Percentiles rank a stretch among this genome's conserved stretches.
Evolutionary conservation across 2,329 filamentous ascomycete genomes (phyloP).

Genomic region (Paraconiothyrium brasiliense): DNA sequence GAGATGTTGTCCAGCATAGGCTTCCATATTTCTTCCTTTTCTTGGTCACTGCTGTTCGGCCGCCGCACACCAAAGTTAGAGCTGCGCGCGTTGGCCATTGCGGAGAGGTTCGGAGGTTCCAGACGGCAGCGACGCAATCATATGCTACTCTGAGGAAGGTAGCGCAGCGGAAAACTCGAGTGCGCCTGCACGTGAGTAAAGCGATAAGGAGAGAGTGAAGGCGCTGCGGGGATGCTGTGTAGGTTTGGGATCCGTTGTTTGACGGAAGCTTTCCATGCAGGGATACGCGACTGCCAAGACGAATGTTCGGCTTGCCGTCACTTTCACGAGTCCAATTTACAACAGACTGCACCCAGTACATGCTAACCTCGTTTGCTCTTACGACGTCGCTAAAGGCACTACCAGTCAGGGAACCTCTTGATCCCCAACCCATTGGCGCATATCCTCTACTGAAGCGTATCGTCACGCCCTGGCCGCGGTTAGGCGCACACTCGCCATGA

Average conservation of each 20-base stretch:
- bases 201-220: conserved; percentile 24
- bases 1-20: conserved; percentile 91
- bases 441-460: not conserved
- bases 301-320: conserved; percentile 33
- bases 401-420: not conserved
- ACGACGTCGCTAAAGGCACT: not conserved
- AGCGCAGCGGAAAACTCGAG: not conserved
- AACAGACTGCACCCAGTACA: not conserved
- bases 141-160: not conserved
- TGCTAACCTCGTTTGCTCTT: not conserved
- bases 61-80: conserved; percentile 44
- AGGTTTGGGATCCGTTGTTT: conserved; percentile 31
- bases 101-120: conserved; percentile 29
- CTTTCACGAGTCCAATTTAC: not conserved
- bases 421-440: conserved; percentile 5
- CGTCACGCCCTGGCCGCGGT: conserved; percentile 6
- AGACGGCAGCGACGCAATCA: not conserved
- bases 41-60: conserved; percentile 66
- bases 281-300: conserved; percentile 43
- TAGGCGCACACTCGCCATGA: conserved; percentile 68
- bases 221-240: conserved; percentile 31
- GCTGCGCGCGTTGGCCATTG: conserved; percentile 47
- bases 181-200: not conserved
- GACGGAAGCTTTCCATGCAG: conserved; percentile 40
- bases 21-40: conserved; percentile 91